These are phyloP conservation scores for Dothistroma pini DNA, from an alignment of 2,329 filamentous ascomycete species.

Conservation along the genomic window DNA sequence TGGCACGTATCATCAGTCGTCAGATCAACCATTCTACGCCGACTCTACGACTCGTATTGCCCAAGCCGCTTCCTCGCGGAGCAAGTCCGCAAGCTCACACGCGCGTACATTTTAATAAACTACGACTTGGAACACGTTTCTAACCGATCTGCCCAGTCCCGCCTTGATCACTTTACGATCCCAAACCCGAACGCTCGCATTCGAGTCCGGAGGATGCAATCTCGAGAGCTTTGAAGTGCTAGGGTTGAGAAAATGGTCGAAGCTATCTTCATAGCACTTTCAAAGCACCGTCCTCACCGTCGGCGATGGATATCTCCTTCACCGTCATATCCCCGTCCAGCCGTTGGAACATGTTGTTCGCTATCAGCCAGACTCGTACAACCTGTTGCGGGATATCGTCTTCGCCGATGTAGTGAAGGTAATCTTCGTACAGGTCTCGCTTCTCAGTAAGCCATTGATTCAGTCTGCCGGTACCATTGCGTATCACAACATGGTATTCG, in stretches of 20 bases:
- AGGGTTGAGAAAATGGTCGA: neutral
- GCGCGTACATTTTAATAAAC: neutral
- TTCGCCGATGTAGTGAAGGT: conserved; percentile 1
- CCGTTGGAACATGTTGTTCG: conserved; percentile 4
- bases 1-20: neutral
- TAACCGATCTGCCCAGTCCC: neutral
- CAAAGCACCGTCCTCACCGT: neutral
- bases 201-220: neutral
- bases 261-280: neutral
- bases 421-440: conserved; percentile 9
- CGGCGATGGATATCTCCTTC: conserved; percentile 1
- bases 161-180: neutral
- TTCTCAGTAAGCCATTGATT: conserved; percentile 8
- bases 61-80: neutral
- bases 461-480: neutral
- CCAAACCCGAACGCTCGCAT: neutral
- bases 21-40: neutral
- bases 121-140: neutral
- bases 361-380: conserved; percentile 9
- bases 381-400: conserved; percentile 1
- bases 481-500: conserved; percentile 10
- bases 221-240: neutral
- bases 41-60: too few species aligned
- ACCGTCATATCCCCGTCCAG: conserved; percentile 8
- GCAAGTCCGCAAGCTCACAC: neutral